Conservation (phyloP, 768 basidiomycete species). For the Myochromella boudieri region DNA sequence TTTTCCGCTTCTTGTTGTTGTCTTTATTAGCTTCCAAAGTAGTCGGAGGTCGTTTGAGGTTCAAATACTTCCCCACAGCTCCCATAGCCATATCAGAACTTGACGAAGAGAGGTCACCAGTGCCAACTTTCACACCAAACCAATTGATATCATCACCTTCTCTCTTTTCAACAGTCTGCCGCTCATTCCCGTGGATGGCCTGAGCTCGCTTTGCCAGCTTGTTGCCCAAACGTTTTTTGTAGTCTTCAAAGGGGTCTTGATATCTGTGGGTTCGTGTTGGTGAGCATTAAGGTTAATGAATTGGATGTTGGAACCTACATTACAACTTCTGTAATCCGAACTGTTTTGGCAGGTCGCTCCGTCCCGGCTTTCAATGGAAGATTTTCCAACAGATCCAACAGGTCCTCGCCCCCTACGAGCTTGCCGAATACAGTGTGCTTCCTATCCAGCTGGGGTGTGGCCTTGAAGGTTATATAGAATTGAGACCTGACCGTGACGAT, state of each 20-base stretch:
- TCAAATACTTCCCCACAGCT: constrained; percentile 82
- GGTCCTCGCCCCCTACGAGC: constrained; percentile 92
- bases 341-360: constrained; percentile 82
- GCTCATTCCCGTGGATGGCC: constrained; percentile 31
- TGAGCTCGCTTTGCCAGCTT: constrained; percentile 63
- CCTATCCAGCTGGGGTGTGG: constrained; percentile 82
- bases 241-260: constrained; percentile 94
- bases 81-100: constrained; percentile 33
- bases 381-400: constrained; percentile 81
- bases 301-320: constrained; percentile 55
- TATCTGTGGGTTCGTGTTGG: constrained; percentile 45
- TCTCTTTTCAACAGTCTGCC: constrained; percentile 45
- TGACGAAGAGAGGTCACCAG: constrained; percentile 30
- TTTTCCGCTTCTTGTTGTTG: constrained; percentile 74
- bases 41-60: constrained; percentile 46
- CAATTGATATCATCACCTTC: constrained; percentile 75
- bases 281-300: constrained; percentile 6
- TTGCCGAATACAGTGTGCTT: constrained; percentile 98
- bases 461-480: constrained; percentile 89
- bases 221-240: constrained; percentile 80
- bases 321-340: constrained; percentile 81
- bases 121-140: constrained; percentile 87
- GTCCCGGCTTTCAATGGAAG: constrained; percentile 81
- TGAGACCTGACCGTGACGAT: constrained; percentile 61
- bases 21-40: constrained; percentile 33